Base-by-base conservation (phyloP, 2,329 filamentous ascomycete genomes). In the Verticillium isaacii region DNA sequence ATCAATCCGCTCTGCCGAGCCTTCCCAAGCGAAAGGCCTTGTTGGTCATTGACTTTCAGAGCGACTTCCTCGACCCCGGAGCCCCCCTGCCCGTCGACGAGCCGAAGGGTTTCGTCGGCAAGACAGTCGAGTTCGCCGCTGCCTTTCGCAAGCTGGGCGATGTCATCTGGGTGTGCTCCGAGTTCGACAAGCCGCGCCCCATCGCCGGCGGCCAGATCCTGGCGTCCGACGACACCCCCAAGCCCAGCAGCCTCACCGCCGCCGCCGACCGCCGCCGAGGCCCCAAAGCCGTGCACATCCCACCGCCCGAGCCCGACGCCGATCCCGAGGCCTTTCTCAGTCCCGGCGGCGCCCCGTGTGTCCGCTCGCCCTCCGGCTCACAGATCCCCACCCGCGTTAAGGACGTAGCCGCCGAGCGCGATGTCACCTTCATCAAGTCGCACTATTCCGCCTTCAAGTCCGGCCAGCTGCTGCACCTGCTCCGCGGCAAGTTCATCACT, bases 361-460 rank as follows among this genome's bases (percentile, higher is more conserved):
- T 84, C 17, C 75, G 76, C 56, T 71, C 74, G 23, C 77, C 74
- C 45, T 78, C 82, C 2, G 85, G 83, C 8, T 74, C 75, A 23
- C 78, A 81, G 60, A 74, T 86, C 39, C 75, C 79, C 0, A 68
- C 75, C 1, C 67, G 69, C 1, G 72, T 85, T n/a, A 72, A 77
- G 61, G 71, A 73, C 6, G 75, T 71, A 41, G 72, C 80, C 67
- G 85, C 72, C 71, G 79, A 67, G 73, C 72, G 73, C 52, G 86
- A 89, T 64, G 70, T 82, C 54, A 71, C 79, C 56, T 73, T 87
- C 60, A 78, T 82, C 60, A 98, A 97, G 74, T 87, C 87, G 5
- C 85, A 92, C 67, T 98, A 98, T 74, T 98, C 95, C 4, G 93
- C 93, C 15, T 93, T 98, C 71, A 85, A 87, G 60, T 86, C 85